Conservation (phyloP, 352 stramenopile species). For the Phytophthora megakarya region DNA sequence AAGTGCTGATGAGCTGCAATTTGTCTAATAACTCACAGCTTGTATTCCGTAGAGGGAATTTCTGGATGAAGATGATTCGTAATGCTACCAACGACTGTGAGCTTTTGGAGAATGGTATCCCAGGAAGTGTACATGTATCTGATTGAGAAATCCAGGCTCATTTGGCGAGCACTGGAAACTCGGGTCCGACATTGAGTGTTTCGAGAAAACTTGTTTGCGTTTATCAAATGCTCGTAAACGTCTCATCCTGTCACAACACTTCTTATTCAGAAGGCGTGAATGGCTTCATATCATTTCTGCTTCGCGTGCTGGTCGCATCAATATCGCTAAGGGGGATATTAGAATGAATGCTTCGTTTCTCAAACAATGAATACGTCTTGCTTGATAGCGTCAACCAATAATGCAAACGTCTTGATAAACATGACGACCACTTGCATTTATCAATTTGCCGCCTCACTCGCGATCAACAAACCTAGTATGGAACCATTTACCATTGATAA, state of each 20-base stretch:
- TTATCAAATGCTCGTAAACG: too few relatives aligned
- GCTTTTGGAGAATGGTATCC: neutral
- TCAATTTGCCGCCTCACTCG: conserved; percentile 13
- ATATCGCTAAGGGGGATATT: too few relatives aligned
- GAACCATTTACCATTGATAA: neutral
- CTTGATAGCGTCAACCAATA: conserved; percentile 12
- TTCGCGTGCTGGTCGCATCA: too few relatives aligned
- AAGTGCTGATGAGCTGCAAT: neutral
- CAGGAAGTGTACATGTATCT: neutral
- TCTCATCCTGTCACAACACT: conserved; percentile 1
- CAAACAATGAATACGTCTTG: neutral
- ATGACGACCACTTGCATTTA: conserved; percentile 6
- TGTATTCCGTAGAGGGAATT: neutral
- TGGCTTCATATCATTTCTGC: conserved; percentile 16
- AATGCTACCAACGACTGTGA: too few relatives aligned
- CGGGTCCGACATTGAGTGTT: neutral
- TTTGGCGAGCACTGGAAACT: neutral
- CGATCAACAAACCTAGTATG: conserved; percentile 12
- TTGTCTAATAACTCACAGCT: neutral
- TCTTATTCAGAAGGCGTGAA: conserved; percentile 2
- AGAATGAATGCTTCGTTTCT: conserved; percentile 3
- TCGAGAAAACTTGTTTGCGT: too few relatives aligned
- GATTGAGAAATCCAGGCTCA: conserved; percentile 10
- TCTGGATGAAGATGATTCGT: neutral
- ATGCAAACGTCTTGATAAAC: conserved; percentile 1